Evolutionary conservation across 2,329 filamentous ascomycete genomes (phyloP), one percentile per base, ranked within the genome.

Genomic region (Fusarium guadeloupense): DNA sequence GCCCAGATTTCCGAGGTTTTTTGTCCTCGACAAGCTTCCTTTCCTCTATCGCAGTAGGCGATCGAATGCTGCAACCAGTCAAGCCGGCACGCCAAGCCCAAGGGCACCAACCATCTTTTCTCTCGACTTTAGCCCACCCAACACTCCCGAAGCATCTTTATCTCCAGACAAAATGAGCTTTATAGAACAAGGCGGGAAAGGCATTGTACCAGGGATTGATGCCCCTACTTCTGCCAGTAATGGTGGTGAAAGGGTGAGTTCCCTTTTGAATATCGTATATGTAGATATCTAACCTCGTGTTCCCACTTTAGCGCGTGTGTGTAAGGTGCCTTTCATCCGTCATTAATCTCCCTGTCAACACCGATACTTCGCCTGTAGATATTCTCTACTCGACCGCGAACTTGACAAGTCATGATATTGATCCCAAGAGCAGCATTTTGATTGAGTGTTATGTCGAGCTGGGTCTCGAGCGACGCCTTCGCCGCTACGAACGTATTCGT

Each of bases 401-500:
- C 26, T 78, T 83, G 64, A 82, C 93, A 68, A 82, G 83, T 16
- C 85, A 89, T 51, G 76, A 78, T 6, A 87, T 96, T 57, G 83
- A 88, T 59, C 81, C 88, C 0, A 78, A 83, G 10, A 84, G 82
- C 12, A 89, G 88, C 46, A 82, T 95, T n/a, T 74, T 97, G 10
- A 76, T 93, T 16, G 94, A 98, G 74, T 86, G 84, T 17, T 97
- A 93, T 72, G 78, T 82, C 17, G 83, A 87, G 38, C 83, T 95
- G 1, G 92, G 92, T 25, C 81, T 98, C 3, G 91, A 96, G 73
- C 87, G 94, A 33, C 89, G 91, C 1, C 77, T 98, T 21, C 89
- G 94, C 34, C 88, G 87, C 33, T 97, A 97, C 72, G 94, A 98
- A 77, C 87, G 86, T 59, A 84, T 98, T 26, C 86, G 92, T 56